Conservation (phyloP, 495 filamentous ascomycete genomes). For the Penicillium desertorum region DNA sequence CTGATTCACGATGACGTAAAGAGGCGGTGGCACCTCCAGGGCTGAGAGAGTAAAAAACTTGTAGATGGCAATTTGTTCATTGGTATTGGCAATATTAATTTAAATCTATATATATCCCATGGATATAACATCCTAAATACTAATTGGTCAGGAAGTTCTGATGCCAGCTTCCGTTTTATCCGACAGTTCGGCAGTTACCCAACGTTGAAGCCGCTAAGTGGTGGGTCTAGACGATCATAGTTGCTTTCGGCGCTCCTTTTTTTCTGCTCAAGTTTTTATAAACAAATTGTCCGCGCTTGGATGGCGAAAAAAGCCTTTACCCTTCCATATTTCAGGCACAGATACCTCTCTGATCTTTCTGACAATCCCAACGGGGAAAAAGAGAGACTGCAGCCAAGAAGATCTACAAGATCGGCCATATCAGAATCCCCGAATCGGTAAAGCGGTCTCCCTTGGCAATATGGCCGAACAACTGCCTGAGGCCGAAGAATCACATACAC, state of each 20-base stretch:
- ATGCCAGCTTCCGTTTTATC: background rate
- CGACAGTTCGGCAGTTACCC: background rate
- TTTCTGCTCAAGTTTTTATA: background rate
- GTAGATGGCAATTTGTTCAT: background rate
- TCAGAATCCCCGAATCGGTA: background rate
- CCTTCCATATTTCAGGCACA: background rate
- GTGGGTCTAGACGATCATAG: conserved; percentile 6
- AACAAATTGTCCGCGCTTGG: background rate
- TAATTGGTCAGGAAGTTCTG: background rate
- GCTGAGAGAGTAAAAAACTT: background rate
- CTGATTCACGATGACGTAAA: conserved; percentile 3
- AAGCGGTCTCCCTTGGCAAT: conserved; percentile 9
- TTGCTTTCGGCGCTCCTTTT: conserved; percentile 1
- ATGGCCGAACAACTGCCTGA: conserved; percentile 7
- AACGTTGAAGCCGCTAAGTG: conserved; percentile 3
- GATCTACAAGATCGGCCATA: conserved; percentile 6
- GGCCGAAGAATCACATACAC: background rate
- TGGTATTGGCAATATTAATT: background rate
- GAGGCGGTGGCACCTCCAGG: background rate
- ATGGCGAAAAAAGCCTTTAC: background rate
- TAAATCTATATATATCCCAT: too few relatives aligned
- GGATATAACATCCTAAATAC: too few relatives aligned
- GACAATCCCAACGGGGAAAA: background rate
- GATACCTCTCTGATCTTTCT: background rate
- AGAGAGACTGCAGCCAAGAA: background rate